A percentile compares a stretch with the other conserved stretches of the same genome.
phyloP scores from a whole-genome alignment of 1,284 basidiomycete genomes.

The Psilocybe mexicana region DNA sequence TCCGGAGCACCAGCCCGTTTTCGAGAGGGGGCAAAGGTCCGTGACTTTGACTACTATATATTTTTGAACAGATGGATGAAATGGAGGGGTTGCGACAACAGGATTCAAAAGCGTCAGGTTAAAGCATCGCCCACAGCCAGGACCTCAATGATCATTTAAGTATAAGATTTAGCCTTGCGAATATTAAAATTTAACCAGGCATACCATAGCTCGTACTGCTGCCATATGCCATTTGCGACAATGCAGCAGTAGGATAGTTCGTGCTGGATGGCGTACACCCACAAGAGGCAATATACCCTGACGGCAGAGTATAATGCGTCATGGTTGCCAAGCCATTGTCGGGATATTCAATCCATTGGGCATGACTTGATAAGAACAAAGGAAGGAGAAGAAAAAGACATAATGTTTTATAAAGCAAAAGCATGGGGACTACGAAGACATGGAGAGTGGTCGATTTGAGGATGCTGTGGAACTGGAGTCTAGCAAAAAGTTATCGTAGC shows the following conservation, averaged over 20 bases:
- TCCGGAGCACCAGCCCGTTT: slow-evolving; percentile 66
- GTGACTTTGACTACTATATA: slow-evolving; percentile 73
- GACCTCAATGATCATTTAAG: slow-evolving; percentile 32
- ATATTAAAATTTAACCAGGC: neutral
- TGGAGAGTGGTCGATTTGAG: neutral
- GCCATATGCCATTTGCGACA: slow-evolving; percentile 76
- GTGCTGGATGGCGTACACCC: slow-evolving; percentile 72
- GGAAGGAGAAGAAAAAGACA: slow-evolving; percentile 10
- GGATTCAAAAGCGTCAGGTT: slow-evolving; percentile 72
- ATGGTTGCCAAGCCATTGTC: slow-evolving; percentile 55
- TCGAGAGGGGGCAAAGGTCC: slow-evolving; percentile 67
- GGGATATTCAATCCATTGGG: slow-evolving; percentile 63
- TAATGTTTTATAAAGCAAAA: slow-evolving; percentile 4
- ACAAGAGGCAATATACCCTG: slow-evolving; percentile 51
- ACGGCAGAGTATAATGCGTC: slow-evolving; percentile 64
- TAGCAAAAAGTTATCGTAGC: neutral
- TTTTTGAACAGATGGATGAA: slow-evolving; percentile 60
- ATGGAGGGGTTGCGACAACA: slow-evolving; percentile 65
- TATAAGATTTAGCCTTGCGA: neutral
- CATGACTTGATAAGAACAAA: slow-evolving; percentile 11
- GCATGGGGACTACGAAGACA: slow-evolving; percentile 5
- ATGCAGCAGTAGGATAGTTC: slow-evolving; percentile 73
- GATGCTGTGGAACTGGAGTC: neutral
- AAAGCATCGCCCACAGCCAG: slow-evolving; percentile 76
- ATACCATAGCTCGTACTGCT: slow-evolving; percentile 69